A percentile compares a stretch with the other conserved stretches of the same genome.
Conservation (phyloP, 768 basidiomycete species). For the Chalciporus piperatus region DNA sequence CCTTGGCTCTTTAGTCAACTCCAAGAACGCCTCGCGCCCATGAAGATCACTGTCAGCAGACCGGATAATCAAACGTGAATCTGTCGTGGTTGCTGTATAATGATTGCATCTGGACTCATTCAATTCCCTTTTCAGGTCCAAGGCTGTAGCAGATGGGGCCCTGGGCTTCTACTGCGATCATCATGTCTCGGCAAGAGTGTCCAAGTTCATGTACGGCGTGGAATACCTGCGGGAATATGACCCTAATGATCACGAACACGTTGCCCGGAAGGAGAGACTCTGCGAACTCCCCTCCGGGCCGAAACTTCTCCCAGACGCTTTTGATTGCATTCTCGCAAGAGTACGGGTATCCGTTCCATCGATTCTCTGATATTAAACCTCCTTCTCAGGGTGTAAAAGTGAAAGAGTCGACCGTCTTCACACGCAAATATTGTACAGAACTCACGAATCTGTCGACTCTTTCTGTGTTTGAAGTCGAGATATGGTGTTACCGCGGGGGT, state of each 20-base stretch:
- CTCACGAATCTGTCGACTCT: constrained; percentile 72
- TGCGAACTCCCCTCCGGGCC: constrained; percentile 79
- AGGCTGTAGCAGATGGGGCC: constrained; percentile 82
- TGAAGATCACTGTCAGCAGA: constrained; percentile 61
- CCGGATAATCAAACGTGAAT: constrained; percentile 78
- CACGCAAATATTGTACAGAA: constrained; percentile 79
- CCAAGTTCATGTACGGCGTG: constrained; percentile 80
- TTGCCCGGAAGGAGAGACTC: constrained; percentile 58
- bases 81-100: not conserved
- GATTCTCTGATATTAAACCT: constrained; percentile 7
- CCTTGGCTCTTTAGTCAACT: constrained; percentile 78
- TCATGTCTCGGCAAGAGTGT: constrained; percentile 77
- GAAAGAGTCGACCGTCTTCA: constrained; percentile 79
- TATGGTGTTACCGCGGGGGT: constrained; percentile 83
- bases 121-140: constrained; percentile 50
- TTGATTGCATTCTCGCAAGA: constrained; percentile 73
- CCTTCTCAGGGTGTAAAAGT: constrained; percentile 59
- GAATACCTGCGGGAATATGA: constrained; percentile 73
- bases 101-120: constrained; percentile 4
- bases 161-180: constrained; percentile 85
- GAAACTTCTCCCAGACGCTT: constrained; percentile 74
- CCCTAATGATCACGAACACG: constrained; percentile 61
- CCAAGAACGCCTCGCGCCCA: constrained; percentile 59
- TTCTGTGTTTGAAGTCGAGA: constrained; percentile 79
- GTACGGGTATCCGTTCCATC: constrained; percentile 37